Conservation (phyloP, 495 filamentous ascomycete genomes). For the Neurospora sp. region DNA sequence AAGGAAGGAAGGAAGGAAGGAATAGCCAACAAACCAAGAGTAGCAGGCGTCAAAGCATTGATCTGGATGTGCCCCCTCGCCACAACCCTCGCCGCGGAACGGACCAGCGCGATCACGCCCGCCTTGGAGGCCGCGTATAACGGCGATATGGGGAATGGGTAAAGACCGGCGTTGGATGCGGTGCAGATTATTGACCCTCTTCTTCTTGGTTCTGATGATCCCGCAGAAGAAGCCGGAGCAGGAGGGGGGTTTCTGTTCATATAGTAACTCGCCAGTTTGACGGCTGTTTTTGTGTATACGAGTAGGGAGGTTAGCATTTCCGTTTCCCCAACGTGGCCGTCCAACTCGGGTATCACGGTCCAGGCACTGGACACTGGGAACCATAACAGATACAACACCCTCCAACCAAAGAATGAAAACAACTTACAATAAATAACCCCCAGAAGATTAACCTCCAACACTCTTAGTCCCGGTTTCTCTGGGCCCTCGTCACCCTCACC, state of each 20-base stretch:
- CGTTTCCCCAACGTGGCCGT: too few species aligned
- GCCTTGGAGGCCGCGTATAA: slow-evolving; percentile 44
- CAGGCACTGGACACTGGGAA: too few species aligned
- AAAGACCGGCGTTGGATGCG: slow-evolving; percentile 46
- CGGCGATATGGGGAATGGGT: slow-evolving; percentile 46
- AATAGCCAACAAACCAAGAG: slow-evolving; percentile 22
- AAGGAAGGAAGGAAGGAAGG: not conserved
- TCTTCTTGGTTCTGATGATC: not conserved
- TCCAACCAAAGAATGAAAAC: not conserved
- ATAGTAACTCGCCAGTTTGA: slow-evolving; percentile 43
- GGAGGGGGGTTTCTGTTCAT: slow-evolving; percentile 34
- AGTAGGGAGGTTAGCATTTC: too few species aligned
- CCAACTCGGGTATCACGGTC: too few species aligned
- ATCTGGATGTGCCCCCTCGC: slow-evolving; percentile 37
- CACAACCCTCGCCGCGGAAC: slow-evolving; percentile 33
- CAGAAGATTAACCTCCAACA: slow-evolving; percentile 39
- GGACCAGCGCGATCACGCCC: slow-evolving; percentile 41
- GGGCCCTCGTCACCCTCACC: slow-evolving; percentile 19
- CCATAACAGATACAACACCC: too few species aligned
- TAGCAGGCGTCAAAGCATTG: slow-evolving; percentile 44
- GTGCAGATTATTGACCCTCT: slow-evolving; percentile 46
- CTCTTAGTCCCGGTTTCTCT: slow-evolving; percentile 28
- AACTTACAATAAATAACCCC: slow-evolving; percentile 42
- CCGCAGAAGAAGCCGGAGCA: slow-evolving; percentile 3
- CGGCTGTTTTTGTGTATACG: slow-evolving; percentile 15